Evolutionary conservation across 2,329 filamentous ascomycete species (phyloP).

Genomic region (Colletotrichum gigasporum): DNA sequence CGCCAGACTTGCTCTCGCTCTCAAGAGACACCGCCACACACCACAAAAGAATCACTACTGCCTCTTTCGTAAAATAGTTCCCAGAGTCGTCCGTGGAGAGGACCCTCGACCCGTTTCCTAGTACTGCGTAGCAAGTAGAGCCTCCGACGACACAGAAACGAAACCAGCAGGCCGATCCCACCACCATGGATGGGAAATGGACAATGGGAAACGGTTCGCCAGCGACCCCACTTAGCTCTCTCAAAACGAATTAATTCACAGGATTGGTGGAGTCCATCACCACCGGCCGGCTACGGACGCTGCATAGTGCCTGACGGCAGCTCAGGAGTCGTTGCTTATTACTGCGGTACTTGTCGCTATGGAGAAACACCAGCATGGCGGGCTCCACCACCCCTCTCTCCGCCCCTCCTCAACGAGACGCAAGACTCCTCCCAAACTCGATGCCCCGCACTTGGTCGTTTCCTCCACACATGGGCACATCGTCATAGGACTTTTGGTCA

Average conservation of each 20-base stretch:
- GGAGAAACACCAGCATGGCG: slow-evolving; percentile 21
- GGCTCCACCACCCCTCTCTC: slow-evolving; percentile 15
- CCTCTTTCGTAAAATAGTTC: no score
- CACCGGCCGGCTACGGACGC: neutral
- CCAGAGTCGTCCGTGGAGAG: no score
- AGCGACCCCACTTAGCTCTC: slow-evolving; percentile 1
- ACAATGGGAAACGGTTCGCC: neutral
- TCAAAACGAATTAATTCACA: neutral
- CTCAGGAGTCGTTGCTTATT: neutral
- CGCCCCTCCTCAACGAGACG: slow-evolving; percentile 21
- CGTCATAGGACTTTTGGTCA: slow-evolving; percentile 26
- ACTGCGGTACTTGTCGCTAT: slow-evolving; percentile 14
- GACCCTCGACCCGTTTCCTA: no score
- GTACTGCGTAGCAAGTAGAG: no score
- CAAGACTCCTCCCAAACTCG: slow-evolving; percentile 9
- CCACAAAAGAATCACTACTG: no score
- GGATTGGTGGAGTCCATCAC: neutral
- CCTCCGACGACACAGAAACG: neutral
- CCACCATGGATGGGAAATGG: neutral
- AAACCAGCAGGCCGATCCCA: neutral
- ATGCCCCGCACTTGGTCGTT: slow-evolving; percentile 26
- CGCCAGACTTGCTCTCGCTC: no score
- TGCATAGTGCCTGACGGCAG: no score
- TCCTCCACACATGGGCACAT: slow-evolving; percentile 29
- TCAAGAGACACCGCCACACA: no score